These are phyloP conservation scores for Spathaspora gorwiae DNA, from an alignment of 805 yeast genomes.

Conservation along the genomic window DNA sequence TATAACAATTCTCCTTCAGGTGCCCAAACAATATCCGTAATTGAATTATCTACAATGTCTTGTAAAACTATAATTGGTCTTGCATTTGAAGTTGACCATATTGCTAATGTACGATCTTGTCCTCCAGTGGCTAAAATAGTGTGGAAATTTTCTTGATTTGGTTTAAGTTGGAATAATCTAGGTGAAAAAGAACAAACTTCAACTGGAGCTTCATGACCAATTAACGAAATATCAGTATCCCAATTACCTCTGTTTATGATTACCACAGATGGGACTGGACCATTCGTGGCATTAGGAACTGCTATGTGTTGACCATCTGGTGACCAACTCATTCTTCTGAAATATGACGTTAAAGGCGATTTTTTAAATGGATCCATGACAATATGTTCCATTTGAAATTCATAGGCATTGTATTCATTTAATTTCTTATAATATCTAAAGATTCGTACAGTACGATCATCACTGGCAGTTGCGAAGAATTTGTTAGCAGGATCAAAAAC, in stretches of 20 bases:
- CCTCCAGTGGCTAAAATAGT: conserved; percentile 94
- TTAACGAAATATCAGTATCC: conserved; percentile 69
- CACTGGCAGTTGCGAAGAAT: conserved; percentile 95
- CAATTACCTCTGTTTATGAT: conserved; percentile 74
- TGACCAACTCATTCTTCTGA: conserved; percentile 81
- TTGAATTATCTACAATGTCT: conserved; percentile 69
- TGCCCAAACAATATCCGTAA: conserved; percentile 88
- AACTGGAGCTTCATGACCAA: conserved; percentile 83
- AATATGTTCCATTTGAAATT: conserved; percentile 81
- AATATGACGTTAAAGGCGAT: conserved; percentile 90
- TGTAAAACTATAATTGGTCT: conserved; percentile 78
- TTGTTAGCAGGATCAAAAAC: conserved; percentile 98
- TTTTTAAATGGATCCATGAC: conserved; percentile 80
- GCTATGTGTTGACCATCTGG: conserved; percentile 88
- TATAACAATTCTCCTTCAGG: conserved; percentile 74
- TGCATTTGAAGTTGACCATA: conserved; percentile 79
- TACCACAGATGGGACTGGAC: conserved; percentile 72
- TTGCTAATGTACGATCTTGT: conserved; percentile 81
- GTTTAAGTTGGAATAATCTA: conserved; percentile 46
- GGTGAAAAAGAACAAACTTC: conserved; percentile 79
- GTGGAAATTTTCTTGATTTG: conserved; percentile 37
- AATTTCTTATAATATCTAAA: conserved; percentile 71
- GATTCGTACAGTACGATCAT: conserved; percentile 85
- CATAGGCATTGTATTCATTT: conserved; percentile 57
- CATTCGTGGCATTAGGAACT: conserved; percentile 81